phyloP scores from a whole-genome alignment of 495 filamentous ascomycete genomes.

The Friedmanniomyces simplex region DNA sequence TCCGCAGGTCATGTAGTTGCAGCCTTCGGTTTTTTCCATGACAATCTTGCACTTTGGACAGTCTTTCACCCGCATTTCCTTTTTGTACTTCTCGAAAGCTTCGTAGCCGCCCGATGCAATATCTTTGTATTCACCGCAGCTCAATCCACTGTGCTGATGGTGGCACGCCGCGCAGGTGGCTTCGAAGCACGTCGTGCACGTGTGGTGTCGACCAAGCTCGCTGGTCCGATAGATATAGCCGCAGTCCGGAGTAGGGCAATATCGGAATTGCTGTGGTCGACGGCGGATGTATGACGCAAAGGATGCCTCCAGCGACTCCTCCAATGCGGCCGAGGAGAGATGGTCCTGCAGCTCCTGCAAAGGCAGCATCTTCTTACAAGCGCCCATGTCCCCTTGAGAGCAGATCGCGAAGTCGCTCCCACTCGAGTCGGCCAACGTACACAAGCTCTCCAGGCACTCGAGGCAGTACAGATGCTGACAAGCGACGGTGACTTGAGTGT shows the following conservation, averaged over 20 bases:
- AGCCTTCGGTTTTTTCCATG: constrained; percentile 21
- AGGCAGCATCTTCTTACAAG: neutral
- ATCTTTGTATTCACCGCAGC: constrained; percentile 11
- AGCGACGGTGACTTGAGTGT: constrained; percentile 29
- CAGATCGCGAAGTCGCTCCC: neutral
- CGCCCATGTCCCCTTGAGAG: neutral
- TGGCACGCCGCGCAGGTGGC: constrained; percentile 19
- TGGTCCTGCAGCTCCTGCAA: neutral
- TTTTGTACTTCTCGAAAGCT: constrained; percentile 17
- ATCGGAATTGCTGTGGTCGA: constrained; percentile 3
- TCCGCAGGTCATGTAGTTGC: constrained; percentile 22
- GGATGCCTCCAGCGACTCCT: neutral
- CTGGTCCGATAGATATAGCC: constrained; percentile 14
- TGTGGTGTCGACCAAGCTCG: neutral
- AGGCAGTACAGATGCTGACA: constrained; percentile 40
- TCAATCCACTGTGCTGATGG: constrained; percentile 7
- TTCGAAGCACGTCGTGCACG: constrained; percentile 16
- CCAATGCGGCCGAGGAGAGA: neutral
- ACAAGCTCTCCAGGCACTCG: constrained; percentile 9
- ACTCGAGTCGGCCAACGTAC: neutral
- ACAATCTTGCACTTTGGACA: constrained; percentile 17
- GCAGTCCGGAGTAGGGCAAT: constrained; percentile 19
- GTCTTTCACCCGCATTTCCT: constrained; percentile 15
- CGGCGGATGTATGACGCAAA: constrained; percentile 11
- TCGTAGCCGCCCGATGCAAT: constrained; percentile 11